A percentile compares a stretch with the other conserved stretches of the same genome.
Evolutionary conservation across 352 stramenopile genomes (phyloP).

Genomic region (Pythium sukuiense): DNA sequence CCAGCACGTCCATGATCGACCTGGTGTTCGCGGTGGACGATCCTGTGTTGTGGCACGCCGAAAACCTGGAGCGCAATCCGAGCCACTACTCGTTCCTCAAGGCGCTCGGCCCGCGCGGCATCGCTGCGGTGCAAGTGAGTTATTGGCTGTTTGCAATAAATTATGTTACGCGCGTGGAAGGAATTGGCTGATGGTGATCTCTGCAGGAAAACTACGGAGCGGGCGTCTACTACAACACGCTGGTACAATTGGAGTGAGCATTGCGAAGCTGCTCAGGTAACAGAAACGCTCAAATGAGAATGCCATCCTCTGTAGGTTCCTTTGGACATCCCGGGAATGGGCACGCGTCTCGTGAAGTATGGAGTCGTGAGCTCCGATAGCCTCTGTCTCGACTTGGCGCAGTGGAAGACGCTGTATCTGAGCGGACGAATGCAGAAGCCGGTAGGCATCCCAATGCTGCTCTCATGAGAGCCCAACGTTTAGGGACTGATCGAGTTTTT

Average conservation of each 20-base stretch:
- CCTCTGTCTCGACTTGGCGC: conserved; percentile 69
- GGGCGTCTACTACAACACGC: conserved; percentile 85
- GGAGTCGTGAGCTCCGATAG: conserved; percentile 83
- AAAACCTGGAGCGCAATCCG: conserved; percentile 74
- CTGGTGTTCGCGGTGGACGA: conserved; percentile 88
- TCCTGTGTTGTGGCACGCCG: conserved; percentile 73
- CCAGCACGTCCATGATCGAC: conserved; percentile 82
- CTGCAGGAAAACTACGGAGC: conserved; percentile 81
- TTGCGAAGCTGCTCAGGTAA: no score
- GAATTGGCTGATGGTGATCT: no score
- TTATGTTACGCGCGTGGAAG: no score
- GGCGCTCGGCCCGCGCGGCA: conserved; percentile 51
- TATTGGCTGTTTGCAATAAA: neutral
- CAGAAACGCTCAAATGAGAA: no score
- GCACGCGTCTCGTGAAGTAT: conserved; percentile 86
- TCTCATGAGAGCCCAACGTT: neutral
- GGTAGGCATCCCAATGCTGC: conserved; percentile 34
- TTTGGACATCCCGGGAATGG: conserved; percentile 50
- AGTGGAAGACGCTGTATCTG: conserved; percentile 87
- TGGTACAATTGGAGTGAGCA: no score
- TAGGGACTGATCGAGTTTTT: neutral
- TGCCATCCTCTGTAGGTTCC: conserved; percentile 39
- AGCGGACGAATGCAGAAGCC: conserved; percentile 88
- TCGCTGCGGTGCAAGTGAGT: conserved; percentile 57
- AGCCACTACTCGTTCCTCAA: conserved; percentile 84